phyloP scores from a whole-genome alignment of 495 filamentous ascomycete species.

The Penicillium diatomitis region DNA sequence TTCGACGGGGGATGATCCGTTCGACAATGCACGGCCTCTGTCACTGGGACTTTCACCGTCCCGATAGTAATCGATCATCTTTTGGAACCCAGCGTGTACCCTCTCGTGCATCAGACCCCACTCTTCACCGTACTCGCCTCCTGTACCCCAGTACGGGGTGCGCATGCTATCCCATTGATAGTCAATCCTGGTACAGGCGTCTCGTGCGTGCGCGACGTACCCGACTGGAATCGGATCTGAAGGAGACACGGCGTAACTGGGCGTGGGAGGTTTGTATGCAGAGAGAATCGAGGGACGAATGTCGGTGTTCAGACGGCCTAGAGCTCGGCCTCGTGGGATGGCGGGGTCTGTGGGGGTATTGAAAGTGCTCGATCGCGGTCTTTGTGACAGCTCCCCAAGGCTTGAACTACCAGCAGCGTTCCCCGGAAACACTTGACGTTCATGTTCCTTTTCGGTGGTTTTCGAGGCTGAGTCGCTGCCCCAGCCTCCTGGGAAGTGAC shows the following conservation, averaged over 20 bases:
- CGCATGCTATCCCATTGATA: conserved; percentile 93
- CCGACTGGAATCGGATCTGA: conserved; percentile 76
- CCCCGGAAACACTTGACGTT: conserved; percentile 2
- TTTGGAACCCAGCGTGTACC: conserved; percentile 66
- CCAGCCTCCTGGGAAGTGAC: conserved; percentile 59
- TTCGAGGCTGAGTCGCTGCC: conserved; percentile 21
- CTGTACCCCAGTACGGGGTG: conserved; percentile 70
- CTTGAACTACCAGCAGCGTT: background rate
- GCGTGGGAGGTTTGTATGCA: conserved; percentile 65
- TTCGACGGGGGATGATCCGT: conserved; percentile 41
- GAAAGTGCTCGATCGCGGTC: conserved; percentile 27
- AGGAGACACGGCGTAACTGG: conserved; percentile 72
- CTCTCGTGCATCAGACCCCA: conserved; percentile 92
- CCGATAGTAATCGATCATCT: conserved; percentile 75
- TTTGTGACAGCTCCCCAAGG: conserved; percentile 4
- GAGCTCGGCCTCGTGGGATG: conserved; percentile 8
- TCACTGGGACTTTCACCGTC: conserved; percentile 33
- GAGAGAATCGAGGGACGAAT: conserved; percentile 17
- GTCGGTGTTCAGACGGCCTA: conserved; percentile 26
- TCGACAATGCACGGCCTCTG: conserved; percentile 12
- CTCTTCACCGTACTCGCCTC: conserved; percentile 83
- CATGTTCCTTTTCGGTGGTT: conserved; percentile 18
- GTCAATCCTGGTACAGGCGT: conserved; percentile 78
- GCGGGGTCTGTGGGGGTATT: conserved; percentile 14
- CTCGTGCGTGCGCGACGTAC: conserved; percentile 85